Percentiles rank a stretch among this genome's conserved stretches.
phyloP scores from a whole-genome alignment of 805 yeast genomes.

The Metschnikowia borealis region DNA sequence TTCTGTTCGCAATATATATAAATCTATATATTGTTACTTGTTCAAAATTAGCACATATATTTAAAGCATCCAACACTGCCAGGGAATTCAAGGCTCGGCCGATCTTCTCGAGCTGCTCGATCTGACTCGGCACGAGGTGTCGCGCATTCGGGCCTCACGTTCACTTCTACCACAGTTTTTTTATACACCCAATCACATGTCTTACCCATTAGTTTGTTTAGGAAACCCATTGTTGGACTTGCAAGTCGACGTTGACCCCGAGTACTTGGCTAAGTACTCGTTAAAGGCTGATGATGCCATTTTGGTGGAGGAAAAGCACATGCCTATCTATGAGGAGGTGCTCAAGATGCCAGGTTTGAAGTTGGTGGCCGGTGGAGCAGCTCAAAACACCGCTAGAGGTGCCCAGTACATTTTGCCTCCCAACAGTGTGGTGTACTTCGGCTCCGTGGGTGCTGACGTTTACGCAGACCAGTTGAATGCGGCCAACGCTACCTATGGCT shows the following conservation, averaged over 20 bases:
- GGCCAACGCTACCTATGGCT: slow-evolving; percentile 88
- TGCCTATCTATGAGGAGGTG: slow-evolving; percentile 82
- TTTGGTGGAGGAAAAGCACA: slow-evolving; percentile 75
- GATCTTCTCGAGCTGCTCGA: too few species aligned
- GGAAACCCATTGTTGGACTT: slow-evolving; percentile 91
- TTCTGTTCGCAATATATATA: too few species aligned
- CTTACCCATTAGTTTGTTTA: slow-evolving; percentile 72
- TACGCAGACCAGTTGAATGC: slow-evolving; percentile 74
- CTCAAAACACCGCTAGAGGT: slow-evolving; percentile 98
- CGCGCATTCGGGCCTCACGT: not conserved
- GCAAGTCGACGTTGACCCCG: slow-evolving; percentile 69
- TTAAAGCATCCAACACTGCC: not conserved
- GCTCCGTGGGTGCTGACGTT: slow-evolving; percentile 92
- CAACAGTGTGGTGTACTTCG: slow-evolving; percentile 85
- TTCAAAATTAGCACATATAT: too few species aligned
- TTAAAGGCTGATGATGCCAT: slow-evolving; percentile 93
- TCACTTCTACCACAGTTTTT: not conserved
- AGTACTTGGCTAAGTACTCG: slow-evolving; percentile 72
- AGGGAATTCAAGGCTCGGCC: not conserved
- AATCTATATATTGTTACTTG: too few species aligned
- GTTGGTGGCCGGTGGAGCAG: slow-evolving; percentile 97
- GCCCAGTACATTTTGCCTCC: slow-evolving; percentile 88
- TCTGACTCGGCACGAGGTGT: not conserved
- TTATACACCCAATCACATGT: slow-evolving; percentile 32
- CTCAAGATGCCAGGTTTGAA: slow-evolving; percentile 56